These are phyloP conservation scores for Exserohilum turcica DNA, from an alignment of 2,329 filamentous ascomycete genomes.

Conservation along the genomic window DNA sequence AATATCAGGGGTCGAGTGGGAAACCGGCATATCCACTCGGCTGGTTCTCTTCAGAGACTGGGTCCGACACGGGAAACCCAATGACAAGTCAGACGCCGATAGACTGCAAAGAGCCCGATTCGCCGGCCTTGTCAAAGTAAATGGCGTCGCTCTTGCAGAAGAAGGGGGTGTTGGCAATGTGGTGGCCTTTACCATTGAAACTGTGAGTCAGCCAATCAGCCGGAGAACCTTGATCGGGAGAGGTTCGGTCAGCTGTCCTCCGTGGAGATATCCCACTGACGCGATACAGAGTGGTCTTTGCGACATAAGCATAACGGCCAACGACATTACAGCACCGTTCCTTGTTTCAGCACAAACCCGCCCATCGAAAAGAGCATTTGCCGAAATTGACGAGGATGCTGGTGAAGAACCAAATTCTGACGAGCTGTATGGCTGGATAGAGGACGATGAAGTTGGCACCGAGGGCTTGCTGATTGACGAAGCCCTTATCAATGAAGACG, in stretches of 20 bases:
- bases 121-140: slow-evolving; percentile 52
- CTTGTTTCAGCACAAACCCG: slow-evolving; percentile 34
- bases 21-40: slow-evolving; percentile 73
- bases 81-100: slow-evolving; percentile 32
- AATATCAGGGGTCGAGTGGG: slow-evolving; percentile 78
- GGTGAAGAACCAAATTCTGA: slow-evolving; percentile 66
- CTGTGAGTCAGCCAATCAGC: slow-evolving; percentile 51
- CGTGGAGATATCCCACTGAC: slow-evolving; percentile 31
- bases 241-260: slow-evolving; percentile 14
- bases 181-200: slow-evolving; percentile 57
- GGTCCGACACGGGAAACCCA: slow-evolving; percentile 37
- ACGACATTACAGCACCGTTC: slow-evolving; percentile 37
- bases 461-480: slow-evolving; percentile 48
- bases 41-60: slow-evolving; percentile 81
- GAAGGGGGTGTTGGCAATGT: slow-evolving; percentile 52
- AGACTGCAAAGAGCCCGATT: slow-evolving; percentile 47
- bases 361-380: slow-evolving; percentile 62
- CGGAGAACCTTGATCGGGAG: slow-evolving; percentile 30
- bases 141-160: slow-evolving; percentile 48
- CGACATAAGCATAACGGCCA: slow-evolving; percentile 37
- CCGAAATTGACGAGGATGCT: slow-evolving; percentile 64
- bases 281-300: slow-evolving; percentile 38
- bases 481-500: slow-evolving; percentile 18
- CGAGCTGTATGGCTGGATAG: slow-evolving; percentile 75
- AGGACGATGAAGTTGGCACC: slow-evolving; percentile 60